Conservation (phyloP, 192 early-diverging fungal species). For the Umbelopsis isabellina region DNA sequence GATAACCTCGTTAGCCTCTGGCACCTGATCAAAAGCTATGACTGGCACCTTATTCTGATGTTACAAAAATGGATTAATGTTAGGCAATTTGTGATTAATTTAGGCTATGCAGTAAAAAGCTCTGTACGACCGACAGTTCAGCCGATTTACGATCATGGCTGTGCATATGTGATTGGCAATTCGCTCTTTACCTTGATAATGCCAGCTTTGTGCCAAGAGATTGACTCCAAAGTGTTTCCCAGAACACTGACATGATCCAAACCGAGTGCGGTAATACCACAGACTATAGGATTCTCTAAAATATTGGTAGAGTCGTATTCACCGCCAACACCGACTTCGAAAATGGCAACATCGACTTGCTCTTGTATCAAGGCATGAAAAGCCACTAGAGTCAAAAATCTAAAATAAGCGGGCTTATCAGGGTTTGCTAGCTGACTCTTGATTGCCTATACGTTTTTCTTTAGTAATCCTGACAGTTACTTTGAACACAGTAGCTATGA, state of each 20-base stretch:
- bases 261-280: constrained; percentile 80
- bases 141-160: background rate
- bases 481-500: background rate
- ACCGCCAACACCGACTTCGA: constrained; percentile 87
- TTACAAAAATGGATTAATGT: constrained; percentile 10
- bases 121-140: background rate
- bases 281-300: constrained; percentile 71
- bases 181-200: constrained; percentile 66
- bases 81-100: background rate
- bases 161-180: background rate
- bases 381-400: constrained; percentile 89
- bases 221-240: constrained; percentile 73
- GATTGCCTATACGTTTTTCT: background rate
- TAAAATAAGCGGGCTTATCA: constrained; percentile 82
- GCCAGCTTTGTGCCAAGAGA: constrained; percentile 86
- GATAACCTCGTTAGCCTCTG: constrained; percentile 70
- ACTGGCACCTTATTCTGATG: constrained; percentile 63
- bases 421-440: constrained; percentile 27
- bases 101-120: background rate
- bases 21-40: constrained; percentile 71
- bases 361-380: constrained; percentile 87
- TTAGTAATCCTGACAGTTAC: background rate
- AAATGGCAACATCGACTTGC: constrained; percentile 76
- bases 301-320: constrained; percentile 87
- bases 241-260: constrained; percentile 74